phyloP scores from a whole-genome alignment of 2,329 filamentous ascomycete genomes.

The Chaetothyriales sp. region DNA sequence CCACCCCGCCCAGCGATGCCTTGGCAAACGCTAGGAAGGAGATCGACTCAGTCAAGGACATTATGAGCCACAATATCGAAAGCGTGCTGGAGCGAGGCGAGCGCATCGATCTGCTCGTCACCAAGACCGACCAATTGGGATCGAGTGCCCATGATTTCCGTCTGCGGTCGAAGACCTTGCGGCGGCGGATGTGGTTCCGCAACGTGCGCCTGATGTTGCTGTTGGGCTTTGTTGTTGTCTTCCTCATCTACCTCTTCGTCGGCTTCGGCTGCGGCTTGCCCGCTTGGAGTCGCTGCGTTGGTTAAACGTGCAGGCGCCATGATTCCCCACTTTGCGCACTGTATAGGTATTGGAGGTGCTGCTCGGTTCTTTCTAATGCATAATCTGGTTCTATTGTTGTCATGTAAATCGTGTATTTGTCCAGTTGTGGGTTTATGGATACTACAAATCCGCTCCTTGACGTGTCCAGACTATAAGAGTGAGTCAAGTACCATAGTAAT shows the following conservation, averaged over 20 bases:
- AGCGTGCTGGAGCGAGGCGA: conserved; percentile 78
- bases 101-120: conserved; percentile 81
- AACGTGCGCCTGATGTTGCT: conserved; percentile 90
- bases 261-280: conserved; percentile 61
- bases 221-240: conserved; percentile 54
- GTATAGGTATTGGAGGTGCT: no score
- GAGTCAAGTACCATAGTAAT: no score
- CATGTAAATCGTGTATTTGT: no score
- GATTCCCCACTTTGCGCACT: no score
- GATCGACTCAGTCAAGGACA: conserved; percentile 81
- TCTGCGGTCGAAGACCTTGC: conserved; percentile 69
- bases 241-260: conserved; percentile 57
- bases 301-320: conserved; percentile 6
- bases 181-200: conserved; percentile 99
- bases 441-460: no score
- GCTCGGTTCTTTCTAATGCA: no score
- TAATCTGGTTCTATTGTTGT: no score
- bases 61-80: conserved; percentile 95
- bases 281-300: conserved; percentile 34
- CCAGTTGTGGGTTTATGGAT: no score
- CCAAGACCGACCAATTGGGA: conserved; percentile 88
- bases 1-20: conserved; percentile 65
- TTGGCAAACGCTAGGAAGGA: conserved; percentile 71
- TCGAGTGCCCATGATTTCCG: conserved; percentile 83
- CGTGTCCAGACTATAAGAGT: no score